phyloP scores from a whole-genome alignment of 164 flowering plant species.

The Macadamia integrifolia region DNA sequence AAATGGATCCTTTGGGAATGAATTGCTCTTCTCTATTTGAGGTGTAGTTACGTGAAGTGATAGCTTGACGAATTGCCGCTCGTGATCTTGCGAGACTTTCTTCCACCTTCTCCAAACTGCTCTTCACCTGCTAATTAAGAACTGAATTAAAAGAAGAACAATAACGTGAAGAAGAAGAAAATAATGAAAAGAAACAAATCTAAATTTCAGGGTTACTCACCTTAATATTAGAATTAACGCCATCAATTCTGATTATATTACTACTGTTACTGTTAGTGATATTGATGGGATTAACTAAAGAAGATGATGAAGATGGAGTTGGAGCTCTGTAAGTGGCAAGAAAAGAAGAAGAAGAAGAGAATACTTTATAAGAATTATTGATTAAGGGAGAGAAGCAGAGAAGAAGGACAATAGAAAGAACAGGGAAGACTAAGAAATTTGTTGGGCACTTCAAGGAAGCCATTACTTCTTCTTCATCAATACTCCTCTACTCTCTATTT shows the following conservation, averaged over 20 bases:
- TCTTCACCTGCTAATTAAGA: slow-evolving; percentile 15
- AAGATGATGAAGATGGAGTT: not conserved
- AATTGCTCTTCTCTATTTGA: slow-evolving; percentile 25
- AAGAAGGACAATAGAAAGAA: slow-evolving; percentile 14
- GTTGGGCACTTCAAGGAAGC: slow-evolving; percentile 3
- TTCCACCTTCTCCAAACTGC: slow-evolving; percentile 32
- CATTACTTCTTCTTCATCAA: not conserved
- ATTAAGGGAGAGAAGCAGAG: slow-evolving; percentile 13
- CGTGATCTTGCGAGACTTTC: slow-evolving; percentile 41
- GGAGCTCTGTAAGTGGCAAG: not conserved
- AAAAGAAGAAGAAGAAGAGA: not conserved
- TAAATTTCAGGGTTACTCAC: not conserved
- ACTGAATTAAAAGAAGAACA: not conserved
- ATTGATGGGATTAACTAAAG: not conserved
- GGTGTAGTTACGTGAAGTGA: slow-evolving; percentile 17
- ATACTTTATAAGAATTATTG: not conserved
- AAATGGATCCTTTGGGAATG: slow-evolving; percentile 43
- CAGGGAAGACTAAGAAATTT: slow-evolving; percentile 4
- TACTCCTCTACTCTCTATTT: too few relatives aligned
- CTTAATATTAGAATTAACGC: not conserved
- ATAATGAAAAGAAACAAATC: not conserved
- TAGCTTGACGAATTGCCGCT: slow-evolving; percentile 38
- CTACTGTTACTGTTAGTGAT: too few relatives aligned
- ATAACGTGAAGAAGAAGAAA: not conserved
- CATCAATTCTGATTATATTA: too few relatives aligned